Base-by-base conservation (phyloP, 2,329 filamentous ascomycete species). In the Aulographum hederae region DNA sequence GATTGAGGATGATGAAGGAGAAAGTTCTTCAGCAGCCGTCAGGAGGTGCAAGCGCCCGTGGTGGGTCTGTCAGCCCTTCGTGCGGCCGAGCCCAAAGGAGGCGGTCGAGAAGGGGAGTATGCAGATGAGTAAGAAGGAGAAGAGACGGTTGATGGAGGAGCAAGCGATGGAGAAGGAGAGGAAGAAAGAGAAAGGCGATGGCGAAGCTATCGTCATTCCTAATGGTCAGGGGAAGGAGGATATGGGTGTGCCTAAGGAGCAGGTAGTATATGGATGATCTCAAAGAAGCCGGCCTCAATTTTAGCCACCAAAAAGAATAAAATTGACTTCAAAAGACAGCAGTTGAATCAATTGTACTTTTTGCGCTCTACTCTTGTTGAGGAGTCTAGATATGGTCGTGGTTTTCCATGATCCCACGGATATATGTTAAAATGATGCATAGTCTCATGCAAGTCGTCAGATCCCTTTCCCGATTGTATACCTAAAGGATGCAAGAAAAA, bases 51-150 rank as follows among this genome's bases (percentile, higher is more conserved):
- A 73, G 49, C 60, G 82, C 39, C 85, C 85, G 1, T 94, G 75
- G 69, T 94, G 82, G 81, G 66, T 93, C 3, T 82, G 74, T 32
- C 85, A 95, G 57, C 77, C 86, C 3, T 80, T 92, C 44, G 68
- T 94, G 5, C 62, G 85, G 34, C 85, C 84, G 26, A 51, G 94
- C 45, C 89, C 89, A 0, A 78, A 78, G 42, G 86, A 95, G 57
- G 89, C 89, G 2, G 46, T 89, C 40, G 74, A 76, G 38, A 84
- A 81, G 49, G 85, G 85, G 0, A 75, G 78, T 2, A 64, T 92
- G 50, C 68, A 64, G 35, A 50, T 75, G 38, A 80, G 73, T 44
- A 85, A 82, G 58, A 84, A 84, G 44, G 54, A 58, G 28, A 21
- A 32, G 34, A 32, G 17, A 23, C 25, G 30, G 13, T 35, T 29